These are phyloP conservation scores for Vigna mungo DNA, from an alignment of 306 rosid genomes.

Conservation along the genomic window DNA sequence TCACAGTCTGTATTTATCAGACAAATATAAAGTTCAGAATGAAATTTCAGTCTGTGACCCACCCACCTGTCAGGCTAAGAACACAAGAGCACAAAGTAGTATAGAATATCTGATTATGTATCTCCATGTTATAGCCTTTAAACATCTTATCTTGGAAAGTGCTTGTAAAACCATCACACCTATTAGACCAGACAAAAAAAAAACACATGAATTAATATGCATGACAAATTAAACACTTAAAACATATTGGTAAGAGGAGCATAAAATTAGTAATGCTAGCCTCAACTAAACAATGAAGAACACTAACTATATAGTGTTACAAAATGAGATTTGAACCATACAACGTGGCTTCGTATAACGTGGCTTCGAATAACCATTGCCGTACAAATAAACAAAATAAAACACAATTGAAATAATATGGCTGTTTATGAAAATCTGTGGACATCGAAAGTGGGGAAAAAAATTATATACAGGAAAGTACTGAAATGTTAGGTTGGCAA, in stretches of 20 bases:
- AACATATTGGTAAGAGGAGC: neutral
- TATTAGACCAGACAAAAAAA: neutral
- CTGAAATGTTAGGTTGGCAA: neutral
- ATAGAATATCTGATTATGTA: constrained; percentile 37
- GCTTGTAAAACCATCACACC: constrained; percentile 40
- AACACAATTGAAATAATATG: neutral
- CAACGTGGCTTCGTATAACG: neutral
- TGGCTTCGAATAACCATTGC: neutral
- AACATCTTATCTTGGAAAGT: constrained; percentile 40
- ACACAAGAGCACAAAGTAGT: constrained; percentile 37
- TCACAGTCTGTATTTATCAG: neutral
- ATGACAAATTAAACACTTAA: constrained; percentile 9
- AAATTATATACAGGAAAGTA: constrained; percentile 19
- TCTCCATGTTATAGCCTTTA: constrained; percentile 40
- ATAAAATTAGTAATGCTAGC: constrained; percentile 1
- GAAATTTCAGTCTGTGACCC: neutral
- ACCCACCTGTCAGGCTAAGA: constrained; percentile 37
- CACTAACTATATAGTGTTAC: neutral
- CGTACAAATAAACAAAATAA: neutral
- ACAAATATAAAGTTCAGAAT: neutral
- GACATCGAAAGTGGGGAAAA: neutral
- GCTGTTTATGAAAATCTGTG: neutral
- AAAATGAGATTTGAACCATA: constrained; percentile 12
- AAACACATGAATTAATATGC: neutral
- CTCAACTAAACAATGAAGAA: neutral